Percentiles rank a stretch among this genome's conserved stretches.
Conservation (phyloP, 805 yeast genomes). For the Candida odintsovae region DNA sequence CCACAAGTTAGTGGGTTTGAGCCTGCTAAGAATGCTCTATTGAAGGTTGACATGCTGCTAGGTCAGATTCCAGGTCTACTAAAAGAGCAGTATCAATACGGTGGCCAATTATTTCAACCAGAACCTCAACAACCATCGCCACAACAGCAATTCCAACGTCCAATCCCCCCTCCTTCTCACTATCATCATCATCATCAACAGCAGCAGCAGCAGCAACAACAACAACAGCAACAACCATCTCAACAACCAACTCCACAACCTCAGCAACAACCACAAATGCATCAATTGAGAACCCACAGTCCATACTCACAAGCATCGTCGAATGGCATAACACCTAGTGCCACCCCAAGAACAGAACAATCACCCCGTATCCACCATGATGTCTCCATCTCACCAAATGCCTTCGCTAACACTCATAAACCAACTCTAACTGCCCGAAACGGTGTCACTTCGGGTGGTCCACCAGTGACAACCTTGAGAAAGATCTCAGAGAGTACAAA, state of each 20-base stretch:
- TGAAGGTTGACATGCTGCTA: constrained; percentile 64
- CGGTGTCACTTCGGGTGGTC: not conserved
- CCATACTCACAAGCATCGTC: not conserved
- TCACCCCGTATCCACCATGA: not conserved
- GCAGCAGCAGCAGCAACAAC: constrained; percentile 6
- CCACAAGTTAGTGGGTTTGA: constrained; percentile 13
- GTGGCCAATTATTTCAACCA: not conserved
- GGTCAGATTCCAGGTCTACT: constrained; percentile 63
- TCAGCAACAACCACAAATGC: constrained; percentile 1
- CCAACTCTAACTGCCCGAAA: not conserved
- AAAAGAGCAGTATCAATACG: constrained; percentile 6
- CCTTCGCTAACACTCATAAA: not conserved
- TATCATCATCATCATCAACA: constrained; percentile 3
- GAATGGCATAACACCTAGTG: not conserved
- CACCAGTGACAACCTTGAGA: not conserved
- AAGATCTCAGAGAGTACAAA: not conserved
- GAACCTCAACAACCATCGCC: not conserved
- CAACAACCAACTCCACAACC: constrained; percentile 6
- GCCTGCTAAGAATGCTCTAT: constrained; percentile 71
- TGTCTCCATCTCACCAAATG: not conserved
- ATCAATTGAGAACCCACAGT: not conserved
- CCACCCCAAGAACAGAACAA: not conserved
- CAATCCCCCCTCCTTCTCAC: constrained; percentile 5
- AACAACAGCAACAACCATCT: not conserved
- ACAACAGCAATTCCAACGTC: constrained; percentile 6